phyloP scores from a whole-genome alignment of 164 flowering plant species.

The Dillenia suffruticosa region DNA sequence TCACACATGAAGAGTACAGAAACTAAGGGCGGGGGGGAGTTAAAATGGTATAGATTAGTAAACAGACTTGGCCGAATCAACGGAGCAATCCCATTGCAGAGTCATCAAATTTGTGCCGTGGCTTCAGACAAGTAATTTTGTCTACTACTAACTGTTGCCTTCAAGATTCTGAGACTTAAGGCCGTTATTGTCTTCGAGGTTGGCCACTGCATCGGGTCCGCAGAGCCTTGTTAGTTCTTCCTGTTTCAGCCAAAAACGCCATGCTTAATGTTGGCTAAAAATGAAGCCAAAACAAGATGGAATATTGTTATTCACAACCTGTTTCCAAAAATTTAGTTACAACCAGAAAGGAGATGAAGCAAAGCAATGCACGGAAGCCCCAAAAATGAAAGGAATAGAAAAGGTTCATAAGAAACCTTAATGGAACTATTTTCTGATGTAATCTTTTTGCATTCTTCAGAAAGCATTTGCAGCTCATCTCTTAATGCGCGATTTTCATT shows the following conservation, averaged over 20 bases:
- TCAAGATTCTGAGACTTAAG: conserved; percentile 30
- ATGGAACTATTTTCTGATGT: conserved; percentile 68
- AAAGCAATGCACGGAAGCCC: background rate
- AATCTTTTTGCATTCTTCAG: conserved; percentile 74
- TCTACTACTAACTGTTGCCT: conserved; percentile 22
- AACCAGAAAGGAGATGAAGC: background rate
- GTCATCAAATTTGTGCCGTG: no score
- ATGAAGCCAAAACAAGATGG: background rate
- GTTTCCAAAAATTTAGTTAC: no score
- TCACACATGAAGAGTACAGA: no score
- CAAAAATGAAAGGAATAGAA: background rate
- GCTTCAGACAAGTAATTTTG: background rate
- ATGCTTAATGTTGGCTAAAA: background rate
- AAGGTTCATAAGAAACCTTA: conserved; percentile 35
- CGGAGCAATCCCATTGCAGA: no score
- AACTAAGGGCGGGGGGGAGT: background rate
- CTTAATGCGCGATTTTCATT: conserved; percentile 53
- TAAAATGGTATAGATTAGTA: conserved; percentile 6
- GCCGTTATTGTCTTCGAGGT: conserved; percentile 25
- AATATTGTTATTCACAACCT: background rate
- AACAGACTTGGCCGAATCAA: no score
- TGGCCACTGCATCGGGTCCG: conserved; percentile 56
- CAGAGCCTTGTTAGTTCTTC: conserved; percentile 49
- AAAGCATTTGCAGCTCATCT: conserved; percentile 61
- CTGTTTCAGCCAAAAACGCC: conserved; percentile 32